A percentile compares a stretch with the other conserved stretches of the same genome.
Evolutionary conservation across 345 rosid genomes (phyloP).

Genomic region (Psidium guajava): DNA sequence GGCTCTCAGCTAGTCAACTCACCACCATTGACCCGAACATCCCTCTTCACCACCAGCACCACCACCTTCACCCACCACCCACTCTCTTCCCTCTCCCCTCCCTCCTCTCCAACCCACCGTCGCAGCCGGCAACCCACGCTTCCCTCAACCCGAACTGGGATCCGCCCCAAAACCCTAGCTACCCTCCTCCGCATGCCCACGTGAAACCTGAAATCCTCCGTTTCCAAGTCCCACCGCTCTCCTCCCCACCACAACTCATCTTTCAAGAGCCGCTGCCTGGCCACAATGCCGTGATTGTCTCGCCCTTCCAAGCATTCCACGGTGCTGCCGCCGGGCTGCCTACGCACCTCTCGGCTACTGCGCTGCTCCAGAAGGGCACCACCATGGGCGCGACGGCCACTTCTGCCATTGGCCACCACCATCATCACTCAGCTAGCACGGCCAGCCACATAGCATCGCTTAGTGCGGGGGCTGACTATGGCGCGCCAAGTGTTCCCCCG

Average conservation of each 20-base stretch:
- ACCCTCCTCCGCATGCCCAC: neutral
- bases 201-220: slow-evolving; percentile 34
- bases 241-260: slow-evolving; percentile 12
- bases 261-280: slow-evolving; percentile 12
- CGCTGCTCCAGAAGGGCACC: slow-evolving; percentile 86
- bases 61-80: slow-evolving; percentile 5
- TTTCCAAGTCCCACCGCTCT: slow-evolving; percentile 3
- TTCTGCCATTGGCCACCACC: neutral
- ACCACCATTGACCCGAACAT: slow-evolving; percentile 9
- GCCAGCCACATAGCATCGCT: slow-evolving; percentile 2
- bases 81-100: slow-evolving; percentile 19
- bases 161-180: slow-evolving; percentile 39
- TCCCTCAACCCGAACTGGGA: too few relatives aligned
- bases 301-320: slow-evolving; percentile 20
- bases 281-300: slow-evolving; percentile 1
- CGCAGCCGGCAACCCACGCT: too few relatives aligned
- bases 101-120: slow-evolving; percentile 11
- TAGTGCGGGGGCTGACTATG: neutral
- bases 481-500: neutral
- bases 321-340: slow-evolving; percentile 14
- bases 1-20: slow-evolving; percentile 37
- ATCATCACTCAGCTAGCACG: neutral
- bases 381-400: slow-evolving; percentile 32
- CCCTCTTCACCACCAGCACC: slow-evolving; percentile 2
- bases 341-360: slow-evolving; percentile 69